Conservation (phyloP, 768 basidiomycete species). For the Boletales sp. region DNA sequence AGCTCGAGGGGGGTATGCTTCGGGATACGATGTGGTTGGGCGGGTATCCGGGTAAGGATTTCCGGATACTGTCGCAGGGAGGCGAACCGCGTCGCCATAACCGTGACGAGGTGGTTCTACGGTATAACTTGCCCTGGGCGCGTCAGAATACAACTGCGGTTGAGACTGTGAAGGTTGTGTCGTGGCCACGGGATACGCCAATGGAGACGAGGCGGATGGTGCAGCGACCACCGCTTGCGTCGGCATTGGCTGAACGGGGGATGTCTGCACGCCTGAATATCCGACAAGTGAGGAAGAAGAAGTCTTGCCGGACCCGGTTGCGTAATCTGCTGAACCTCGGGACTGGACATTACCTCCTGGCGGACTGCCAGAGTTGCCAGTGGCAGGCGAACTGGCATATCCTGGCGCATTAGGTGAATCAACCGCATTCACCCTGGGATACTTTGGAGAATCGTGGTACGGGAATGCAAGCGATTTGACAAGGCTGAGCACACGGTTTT, state of each 20-base stretch:
- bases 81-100: conserved; percentile 20
- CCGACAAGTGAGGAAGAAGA: conserved; percentile 27
- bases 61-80: conserved; percentile 13
- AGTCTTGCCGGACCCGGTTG: conserved; percentile 16
- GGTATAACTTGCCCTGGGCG: conserved; percentile 18
- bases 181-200: conserved; percentile 19
- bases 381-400: conserved; percentile 51
- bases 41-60: conserved; percentile 31
- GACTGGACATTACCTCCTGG: conserved; percentile 23
- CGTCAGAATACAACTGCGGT: conserved; percentile 24
- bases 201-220: conserved; percentile 22
- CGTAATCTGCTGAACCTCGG: conserved; percentile 26
- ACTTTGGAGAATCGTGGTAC: conserved; percentile 66
- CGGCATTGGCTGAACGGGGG: conserved; percentile 23
- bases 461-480: conserved; percentile 79
- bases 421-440: conserved; percentile 43
- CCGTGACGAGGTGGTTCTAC: conserved; percentile 20
- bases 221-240: conserved; percentile 15
- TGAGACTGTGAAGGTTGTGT: conserved; percentile 23
- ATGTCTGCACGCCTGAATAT: conserved; percentile 17
- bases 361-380: conserved; percentile 58
- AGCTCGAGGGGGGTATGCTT: conserved; percentile 22
- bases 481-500: conserved; percentile 56
- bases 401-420: conserved; percentile 47
- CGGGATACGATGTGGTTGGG: conserved; percentile 19